Conservation (phyloP, 345 rosid genomes). For the Carallia brachiata region DNA sequence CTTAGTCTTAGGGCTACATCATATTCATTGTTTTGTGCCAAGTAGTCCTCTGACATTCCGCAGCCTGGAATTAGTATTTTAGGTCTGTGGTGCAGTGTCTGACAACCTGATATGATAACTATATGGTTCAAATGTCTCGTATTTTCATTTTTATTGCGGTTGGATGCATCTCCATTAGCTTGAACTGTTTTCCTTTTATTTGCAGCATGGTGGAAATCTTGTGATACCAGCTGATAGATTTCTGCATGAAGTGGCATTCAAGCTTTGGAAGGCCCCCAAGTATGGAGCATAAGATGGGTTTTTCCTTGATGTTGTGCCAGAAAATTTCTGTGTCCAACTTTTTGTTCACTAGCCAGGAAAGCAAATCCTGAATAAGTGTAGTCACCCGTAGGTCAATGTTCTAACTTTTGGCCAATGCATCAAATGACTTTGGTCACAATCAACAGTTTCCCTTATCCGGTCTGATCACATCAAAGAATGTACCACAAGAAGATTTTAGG, state of each 20-base stretch:
- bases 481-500: too few species aligned
- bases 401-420: too few species aligned
- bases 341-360: neutral
- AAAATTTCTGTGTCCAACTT: neutral
- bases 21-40: too few species aligned
- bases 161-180: neutral
- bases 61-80: too few species aligned
- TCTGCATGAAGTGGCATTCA: constrained; percentile 93
- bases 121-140: neutral
- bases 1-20: too few species aligned
- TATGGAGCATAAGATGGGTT: constrained; percentile 66
- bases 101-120: neutral
- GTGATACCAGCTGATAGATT: constrained; percentile 88
- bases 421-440: too few species aligned
- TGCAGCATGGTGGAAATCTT: constrained; percentile 68
- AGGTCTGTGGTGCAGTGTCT: neutral
- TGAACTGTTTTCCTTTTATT: neutral
- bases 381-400: neutral
- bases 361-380: neutral
- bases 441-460: too few species aligned
- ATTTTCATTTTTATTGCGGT: neutral
- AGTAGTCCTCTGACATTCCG: too few species aligned
- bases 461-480: too few species aligned
- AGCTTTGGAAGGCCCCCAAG: constrained; percentile 98
- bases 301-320: neutral